Evolutionary conservation across 805 yeast genomes (phyloP).

Genomic region (Candida xyloterini): DNA sequence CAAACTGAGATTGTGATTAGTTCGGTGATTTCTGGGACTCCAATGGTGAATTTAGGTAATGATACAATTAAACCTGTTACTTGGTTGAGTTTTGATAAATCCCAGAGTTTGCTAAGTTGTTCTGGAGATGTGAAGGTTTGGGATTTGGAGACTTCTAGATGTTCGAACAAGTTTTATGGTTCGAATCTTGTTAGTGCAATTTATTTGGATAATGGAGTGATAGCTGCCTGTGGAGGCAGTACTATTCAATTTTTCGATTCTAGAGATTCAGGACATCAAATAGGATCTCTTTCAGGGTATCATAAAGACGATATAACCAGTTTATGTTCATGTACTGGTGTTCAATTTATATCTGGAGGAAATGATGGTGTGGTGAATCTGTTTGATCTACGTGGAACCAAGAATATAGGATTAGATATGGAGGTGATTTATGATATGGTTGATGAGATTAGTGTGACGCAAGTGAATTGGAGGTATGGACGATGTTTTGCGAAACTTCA

Average conservation of each 20-base stretch:
- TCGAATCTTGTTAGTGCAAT: constrained; percentile 8
- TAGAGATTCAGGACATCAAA: constrained; percentile 8
- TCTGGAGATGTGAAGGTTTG: constrained; percentile 18
- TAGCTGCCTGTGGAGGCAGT: constrained; percentile 13
- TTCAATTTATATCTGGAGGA: constrained; percentile 17
- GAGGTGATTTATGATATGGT: constrained; percentile 13
- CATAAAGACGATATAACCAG: constrained; percentile 19
- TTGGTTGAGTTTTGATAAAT: constrained; percentile 8
- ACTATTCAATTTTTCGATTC: constrained; percentile 15
- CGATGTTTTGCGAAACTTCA: constrained; percentile 13
- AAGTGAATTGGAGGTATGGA: constrained; percentile 8
- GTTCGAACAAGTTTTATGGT: background rate
- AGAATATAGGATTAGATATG: constrained; percentile 13
- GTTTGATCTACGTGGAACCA: constrained; percentile 16
- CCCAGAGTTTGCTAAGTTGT: constrained; percentile 13
- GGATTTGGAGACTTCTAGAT: constrained; percentile 11
- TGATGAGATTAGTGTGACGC: constrained; percentile 14
- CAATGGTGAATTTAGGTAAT: constrained; percentile 7
- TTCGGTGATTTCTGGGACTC: constrained; percentile 1
- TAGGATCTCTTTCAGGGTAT: constrained; percentile 9
- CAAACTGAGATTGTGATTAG: constrained; percentile 12
- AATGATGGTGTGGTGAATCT: constrained; percentile 19
- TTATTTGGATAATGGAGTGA: constrained; percentile 11
- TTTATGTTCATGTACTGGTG: constrained; percentile 2
- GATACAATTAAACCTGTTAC: constrained; percentile 12